Evolutionary conservation across 2,329 filamentous ascomycete species (phyloP).

Genomic region (Fusarium buxicola): DNA sequence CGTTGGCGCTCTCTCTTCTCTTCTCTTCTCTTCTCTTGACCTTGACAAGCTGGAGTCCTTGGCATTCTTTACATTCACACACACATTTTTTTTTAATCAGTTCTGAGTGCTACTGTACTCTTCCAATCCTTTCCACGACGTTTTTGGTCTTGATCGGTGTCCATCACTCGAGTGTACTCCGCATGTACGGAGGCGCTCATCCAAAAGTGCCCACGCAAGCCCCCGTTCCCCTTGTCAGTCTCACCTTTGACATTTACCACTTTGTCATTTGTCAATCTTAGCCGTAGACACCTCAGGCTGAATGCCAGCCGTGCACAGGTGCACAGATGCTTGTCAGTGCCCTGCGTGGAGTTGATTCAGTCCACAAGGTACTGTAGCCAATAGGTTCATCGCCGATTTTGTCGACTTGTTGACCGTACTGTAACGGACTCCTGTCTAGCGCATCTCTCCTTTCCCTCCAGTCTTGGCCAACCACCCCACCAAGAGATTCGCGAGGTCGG

Average conservation of each 20-base stretch:
- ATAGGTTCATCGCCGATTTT: background rate
- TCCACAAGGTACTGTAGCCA: too few relatives aligned
- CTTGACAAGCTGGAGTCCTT: conserved; percentile 19
- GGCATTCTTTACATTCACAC: conserved; percentile 16
- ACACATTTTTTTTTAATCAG: conserved; percentile 32
- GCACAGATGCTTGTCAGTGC: too few relatives aligned
- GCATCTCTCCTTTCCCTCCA: background rate
- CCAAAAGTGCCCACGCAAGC: conserved; percentile 7
- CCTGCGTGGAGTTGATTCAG: too few relatives aligned
- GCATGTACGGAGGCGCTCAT: background rate
- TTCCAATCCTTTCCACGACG: conserved; percentile 5
- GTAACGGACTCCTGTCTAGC: background rate
- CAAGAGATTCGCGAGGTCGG: conserved; percentile 42
- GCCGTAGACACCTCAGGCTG: too few relatives aligned
- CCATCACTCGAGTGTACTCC: conserved; percentile 2
- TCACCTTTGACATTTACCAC: background rate
- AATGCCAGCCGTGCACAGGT: too few relatives aligned
- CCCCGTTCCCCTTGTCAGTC: background rate
- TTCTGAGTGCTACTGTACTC: conserved; percentile 11
- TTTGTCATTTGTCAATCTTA: background rate
- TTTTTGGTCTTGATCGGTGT: conserved; percentile 15
- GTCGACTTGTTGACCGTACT: background rate
- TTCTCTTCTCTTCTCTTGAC: conserved; percentile 10
- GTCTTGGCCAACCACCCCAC: conserved; percentile 28
- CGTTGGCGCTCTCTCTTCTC: conserved; percentile 29